Conservation (phyloP, 129 eudicot genomes). For the Pulicaria dysenterica region DNA sequence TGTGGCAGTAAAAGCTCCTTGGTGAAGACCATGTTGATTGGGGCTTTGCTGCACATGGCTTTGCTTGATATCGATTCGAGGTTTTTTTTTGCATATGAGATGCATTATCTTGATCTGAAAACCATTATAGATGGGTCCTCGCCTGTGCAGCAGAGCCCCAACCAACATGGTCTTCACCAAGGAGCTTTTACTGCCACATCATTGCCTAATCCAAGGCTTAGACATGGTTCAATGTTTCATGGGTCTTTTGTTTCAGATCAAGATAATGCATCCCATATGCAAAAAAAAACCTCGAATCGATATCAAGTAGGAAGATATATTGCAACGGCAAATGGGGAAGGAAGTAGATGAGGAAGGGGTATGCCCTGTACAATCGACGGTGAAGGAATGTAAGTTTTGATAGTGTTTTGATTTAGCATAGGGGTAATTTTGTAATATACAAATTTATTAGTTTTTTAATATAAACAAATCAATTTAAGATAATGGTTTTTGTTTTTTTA, state of each 20-base stretch:
- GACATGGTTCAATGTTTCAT: slow-evolving; percentile 50
- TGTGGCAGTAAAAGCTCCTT: slow-evolving; percentile 64
- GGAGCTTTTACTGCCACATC: slow-evolving; percentile 70
- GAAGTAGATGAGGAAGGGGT: too few species aligned
- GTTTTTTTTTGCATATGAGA: slow-evolving; percentile 75
- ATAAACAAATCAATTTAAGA: too few species aligned
- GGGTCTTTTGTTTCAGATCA: slow-evolving; percentile 62
- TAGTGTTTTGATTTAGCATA: too few species aligned
- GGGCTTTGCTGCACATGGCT: slow-evolving; percentile 41
- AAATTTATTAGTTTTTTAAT: too few species aligned
- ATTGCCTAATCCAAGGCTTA: slow-evolving; percentile 53
- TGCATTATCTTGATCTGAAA: slow-evolving; percentile 49
- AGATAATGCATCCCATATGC: slow-evolving; percentile 48
- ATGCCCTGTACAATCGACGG: too few species aligned
- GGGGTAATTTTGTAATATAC: too few species aligned
- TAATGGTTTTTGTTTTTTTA: too few species aligned
- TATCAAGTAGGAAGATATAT: slow-evolving; percentile 67
- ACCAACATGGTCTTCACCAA: slow-evolving; percentile 56
- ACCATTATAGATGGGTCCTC: slow-evolving; percentile 66
- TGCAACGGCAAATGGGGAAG: slow-evolving; percentile 66
- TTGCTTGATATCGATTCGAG: slow-evolving; percentile 69
- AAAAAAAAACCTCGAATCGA: slow-evolving; percentile 76
- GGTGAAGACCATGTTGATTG: slow-evolving; percentile 54
- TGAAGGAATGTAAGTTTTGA: too few species aligned
- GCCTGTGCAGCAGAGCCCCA: slow-evolving; percentile 39